phyloP scores from a whole-genome alignment of 208 protist genomes.

The Trichomonas tenax region DNA sequence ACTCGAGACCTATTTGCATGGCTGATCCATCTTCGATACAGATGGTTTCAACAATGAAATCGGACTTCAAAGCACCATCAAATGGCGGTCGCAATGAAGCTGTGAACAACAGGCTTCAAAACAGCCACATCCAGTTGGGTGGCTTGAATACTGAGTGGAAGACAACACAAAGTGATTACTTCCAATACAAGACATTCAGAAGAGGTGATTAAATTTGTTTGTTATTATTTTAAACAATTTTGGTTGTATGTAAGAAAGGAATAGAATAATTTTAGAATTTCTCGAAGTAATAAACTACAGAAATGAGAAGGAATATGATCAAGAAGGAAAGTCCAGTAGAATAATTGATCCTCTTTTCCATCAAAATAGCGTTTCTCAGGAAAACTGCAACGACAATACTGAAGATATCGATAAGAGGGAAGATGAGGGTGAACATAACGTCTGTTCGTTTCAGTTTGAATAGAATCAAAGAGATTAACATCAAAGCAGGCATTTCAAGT shows the following conservation, averaged over 20 bases:
- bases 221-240: too few species aligned
- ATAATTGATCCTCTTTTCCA: not conserved
- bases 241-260: too few species aligned
- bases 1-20: not conserved
- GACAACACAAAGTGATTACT: not conserved
- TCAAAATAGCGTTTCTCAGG: not conserved
- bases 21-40: not conserved
- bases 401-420: not conserved
- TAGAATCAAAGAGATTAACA: not conserved
- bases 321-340: not conserved
- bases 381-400: not conserved
- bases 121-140: not conserved
- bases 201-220: not conserved
- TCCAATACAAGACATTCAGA: not conserved
- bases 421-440: not conserved
- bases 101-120: not conserved
- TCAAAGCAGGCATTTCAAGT: not conserved
- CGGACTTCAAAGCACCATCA: not conserved
- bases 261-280: not conserved
- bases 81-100: not conserved
- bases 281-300: conserved; percentile 1
- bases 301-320: not conserved
- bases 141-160: not conserved
- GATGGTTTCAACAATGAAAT: not conserved
- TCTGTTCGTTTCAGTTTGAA: not conserved